Evolutionary conservation across 2,329 filamentous ascomycete species (phyloP), one percentile per base, ranked within the genome.

Genomic region (Sphaerostilbella broomeana): DNA sequence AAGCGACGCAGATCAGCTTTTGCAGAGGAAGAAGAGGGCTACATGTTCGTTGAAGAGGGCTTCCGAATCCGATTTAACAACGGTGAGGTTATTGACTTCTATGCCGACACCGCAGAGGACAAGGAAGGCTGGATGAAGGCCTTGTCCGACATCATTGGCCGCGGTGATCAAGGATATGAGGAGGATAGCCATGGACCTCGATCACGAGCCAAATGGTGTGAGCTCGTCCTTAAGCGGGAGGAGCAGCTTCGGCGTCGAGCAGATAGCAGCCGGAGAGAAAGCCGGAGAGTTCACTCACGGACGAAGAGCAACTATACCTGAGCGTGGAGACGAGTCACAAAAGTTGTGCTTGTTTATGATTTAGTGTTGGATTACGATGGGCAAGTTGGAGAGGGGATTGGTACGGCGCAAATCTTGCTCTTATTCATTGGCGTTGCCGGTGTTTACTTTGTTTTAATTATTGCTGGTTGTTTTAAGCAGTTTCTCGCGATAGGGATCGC

Each of bases 21-120:
- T 61, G 89, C 90, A 2, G 92, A 97, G 62, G 92, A 98, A 50
- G 92, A 98, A 64, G 92, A 98, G 59, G 92, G 92, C 28, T 98
- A 98, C 70, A 95, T 95, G 85, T 98, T 98, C 60, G 90, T 98
- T 38, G 92, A 98, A 62, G 92, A 98, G 60, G 92, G 92, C 3
- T 98, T 98, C 81, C 86, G 92, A 27, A 94, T 98, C 59, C 87
- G 90, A 42, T 98, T 98, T 65, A 94, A 86, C 59, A 98, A 98
- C 56, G 92, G 92, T 46, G 92, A 98, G 65, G 81, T 95, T 47
- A 98, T 98, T 58, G 90, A 97, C 69, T 97, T 97, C 61, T 97
- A 98, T 58, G 92, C 90, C 56, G 90, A 97, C 62, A 89, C 79
- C 21, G 77, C 81, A 2, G 77, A 77, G 26, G 84, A 92, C 57